Evolutionary conservation across 2,329 filamentous ascomycete species (phyloP).

Genomic region (Xenosphaeropsis pyriputrescens): DNA sequence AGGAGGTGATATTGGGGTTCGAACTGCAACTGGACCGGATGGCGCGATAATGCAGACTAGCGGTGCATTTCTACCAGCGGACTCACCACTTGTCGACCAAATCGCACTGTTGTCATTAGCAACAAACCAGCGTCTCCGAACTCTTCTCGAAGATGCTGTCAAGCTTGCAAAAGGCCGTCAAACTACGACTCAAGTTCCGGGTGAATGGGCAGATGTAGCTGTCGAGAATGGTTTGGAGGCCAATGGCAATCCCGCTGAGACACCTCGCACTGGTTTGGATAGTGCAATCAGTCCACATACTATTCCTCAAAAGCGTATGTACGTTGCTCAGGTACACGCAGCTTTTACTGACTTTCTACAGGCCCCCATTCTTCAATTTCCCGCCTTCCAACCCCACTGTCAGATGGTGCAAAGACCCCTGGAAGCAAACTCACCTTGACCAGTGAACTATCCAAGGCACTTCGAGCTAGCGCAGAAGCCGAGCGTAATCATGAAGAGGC

Average conservation of each 20-base stretch:
- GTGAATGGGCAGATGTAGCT: slow-evolving; percentile 47
- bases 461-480: slow-evolving; percentile 47
- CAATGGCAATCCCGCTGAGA: slow-evolving; percentile 7
- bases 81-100: slow-evolving; percentile 67
- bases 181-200: slow-evolving; percentile 63
- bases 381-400: slow-evolving; percentile 27
- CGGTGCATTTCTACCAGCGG: slow-evolving; percentile 59
- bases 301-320: slow-evolving; percentile 43
- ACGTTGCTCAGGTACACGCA: slow-evolving; percentile 20
- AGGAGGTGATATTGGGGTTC: slow-evolving; percentile 28
- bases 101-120: slow-evolving; percentile 71
- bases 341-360: slow-evolving; percentile 19
- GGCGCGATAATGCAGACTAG: slow-evolving; percentile 46
- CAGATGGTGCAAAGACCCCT: slow-evolving; percentile 33
- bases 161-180: slow-evolving; percentile 57
- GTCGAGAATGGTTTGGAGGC: slow-evolving; percentile 16
- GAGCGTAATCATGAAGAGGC: slow-evolving; percentile 63
- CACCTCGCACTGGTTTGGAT: slow-evolving; percentile 22
- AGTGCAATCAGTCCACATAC: slow-evolving; percentile 37
- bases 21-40: slow-evolving; percentile 44
- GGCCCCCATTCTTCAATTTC: slow-evolving; percentile 18
- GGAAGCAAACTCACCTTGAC: slow-evolving; percentile 22
- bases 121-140: slow-evolving; percentile 63
- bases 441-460: slow-evolving; percentile 27
- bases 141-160: slow-evolving; percentile 64